A percentile compares a stretch with the other conserved stretches of the same genome.
phyloP scores from a whole-genome alignment of 129 eudicot species.

The Rutidosis leptorrhynchoides region DNA sequence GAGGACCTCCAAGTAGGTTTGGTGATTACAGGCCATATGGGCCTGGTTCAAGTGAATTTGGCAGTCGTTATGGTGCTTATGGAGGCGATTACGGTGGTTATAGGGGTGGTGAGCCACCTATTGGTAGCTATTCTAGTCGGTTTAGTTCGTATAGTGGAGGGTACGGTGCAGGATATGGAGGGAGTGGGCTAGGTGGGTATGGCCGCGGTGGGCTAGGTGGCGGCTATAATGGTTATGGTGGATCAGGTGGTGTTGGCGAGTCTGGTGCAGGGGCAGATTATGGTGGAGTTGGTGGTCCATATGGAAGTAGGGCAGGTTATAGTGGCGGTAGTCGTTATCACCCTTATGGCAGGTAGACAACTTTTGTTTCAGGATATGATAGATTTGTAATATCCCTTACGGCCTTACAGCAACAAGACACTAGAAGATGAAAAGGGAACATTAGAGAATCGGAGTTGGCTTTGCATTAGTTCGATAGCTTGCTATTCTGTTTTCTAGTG shows the following conservation, averaged over 20 bases:
- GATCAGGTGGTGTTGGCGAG: constrained; percentile 49
- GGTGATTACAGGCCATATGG: constrained; percentile 63
- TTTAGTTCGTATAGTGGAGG: constrained; percentile 59
- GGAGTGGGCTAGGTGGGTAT: constrained; percentile 60
- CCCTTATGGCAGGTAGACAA: constrained; percentile 84
- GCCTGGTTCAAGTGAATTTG: constrained; percentile 46
- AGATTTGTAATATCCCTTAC: constrained; percentile 31
- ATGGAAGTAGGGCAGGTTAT: constrained; percentile 50
- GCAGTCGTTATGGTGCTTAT: constrained; percentile 56
- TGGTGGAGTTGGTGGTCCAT: constrained; percentile 19
- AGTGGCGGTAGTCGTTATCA: constrained; percentile 68
- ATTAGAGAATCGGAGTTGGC: constrained; percentile 18
- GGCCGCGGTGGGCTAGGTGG: constrained; percentile 68
- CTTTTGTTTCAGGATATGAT: constrained; percentile 31
- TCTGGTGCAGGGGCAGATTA: constrained; percentile 57
- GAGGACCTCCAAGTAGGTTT: constrained; percentile 53
- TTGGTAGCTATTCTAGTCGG: constrained; percentile 63
- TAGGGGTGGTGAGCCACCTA: constrained; percentile 62
- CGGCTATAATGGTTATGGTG: constrained; percentile 72
- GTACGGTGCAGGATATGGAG: constrained; percentile 54
- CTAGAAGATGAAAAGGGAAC: constrained; percentile 38
- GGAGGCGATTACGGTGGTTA: constrained; percentile 58
- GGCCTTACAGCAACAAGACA: constrained; percentile 33
- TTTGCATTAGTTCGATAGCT: constrained; percentile 30
- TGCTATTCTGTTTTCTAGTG: constrained; percentile 22